These are phyloP conservation scores for Trametes maxima DNA, from an alignment of 768 basidiomycete species.

Conservation along the genomic window DNA sequence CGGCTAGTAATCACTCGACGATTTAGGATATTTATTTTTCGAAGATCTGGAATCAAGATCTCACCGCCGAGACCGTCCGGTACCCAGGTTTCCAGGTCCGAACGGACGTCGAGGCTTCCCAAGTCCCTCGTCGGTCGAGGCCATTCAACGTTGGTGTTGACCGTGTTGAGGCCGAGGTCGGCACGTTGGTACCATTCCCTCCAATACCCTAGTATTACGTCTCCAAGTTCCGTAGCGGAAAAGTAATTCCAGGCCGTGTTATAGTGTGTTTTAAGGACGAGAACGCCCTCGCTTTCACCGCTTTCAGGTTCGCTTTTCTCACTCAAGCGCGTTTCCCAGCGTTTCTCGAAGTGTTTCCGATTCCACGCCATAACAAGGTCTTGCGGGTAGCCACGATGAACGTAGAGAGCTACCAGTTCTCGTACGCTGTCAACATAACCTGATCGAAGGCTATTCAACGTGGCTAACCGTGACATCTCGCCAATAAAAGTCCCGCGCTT, in stretches of 20 bases:
- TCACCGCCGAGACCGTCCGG: no score
- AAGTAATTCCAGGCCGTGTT: slow-evolving; percentile 40
- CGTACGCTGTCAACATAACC: slow-evolving; percentile 33
- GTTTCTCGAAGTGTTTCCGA: slow-evolving; percentile 28
- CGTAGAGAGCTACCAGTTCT: slow-evolving; percentile 32
- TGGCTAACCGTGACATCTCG: slow-evolving; percentile 26
- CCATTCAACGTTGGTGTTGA: not conserved
- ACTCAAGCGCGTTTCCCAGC: slow-evolving; percentile 34
- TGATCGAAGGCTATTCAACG: slow-evolving; percentile 31
- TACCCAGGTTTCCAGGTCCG: not conserved
- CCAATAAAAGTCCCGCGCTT: slow-evolving; percentile 25
- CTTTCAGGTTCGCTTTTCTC: slow-evolving; percentile 1
- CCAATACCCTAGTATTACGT: slow-evolving; percentile 33
- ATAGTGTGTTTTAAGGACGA: slow-evolving; percentile 37
- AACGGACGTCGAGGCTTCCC: not conserved
- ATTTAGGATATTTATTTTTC: no score
- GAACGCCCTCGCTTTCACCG: slow-evolving; percentile 20
- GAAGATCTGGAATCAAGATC: no score
- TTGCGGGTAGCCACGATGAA: slow-evolving; percentile 35
- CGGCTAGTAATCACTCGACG: no score
- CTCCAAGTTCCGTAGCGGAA: slow-evolving; percentile 33
- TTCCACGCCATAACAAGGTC: slow-evolving; percentile 31
- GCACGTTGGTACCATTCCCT: slow-evolving; percentile 10
- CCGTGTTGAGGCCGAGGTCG: not conserved
- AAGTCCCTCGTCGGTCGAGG: not conserved